A percentile compares a stretch with the other conserved stretches of the same genome.
Evolutionary conservation across 2,329 filamentous ascomycete species (phyloP).

Genomic region (Fragosphaeria purpurea): DNA sequence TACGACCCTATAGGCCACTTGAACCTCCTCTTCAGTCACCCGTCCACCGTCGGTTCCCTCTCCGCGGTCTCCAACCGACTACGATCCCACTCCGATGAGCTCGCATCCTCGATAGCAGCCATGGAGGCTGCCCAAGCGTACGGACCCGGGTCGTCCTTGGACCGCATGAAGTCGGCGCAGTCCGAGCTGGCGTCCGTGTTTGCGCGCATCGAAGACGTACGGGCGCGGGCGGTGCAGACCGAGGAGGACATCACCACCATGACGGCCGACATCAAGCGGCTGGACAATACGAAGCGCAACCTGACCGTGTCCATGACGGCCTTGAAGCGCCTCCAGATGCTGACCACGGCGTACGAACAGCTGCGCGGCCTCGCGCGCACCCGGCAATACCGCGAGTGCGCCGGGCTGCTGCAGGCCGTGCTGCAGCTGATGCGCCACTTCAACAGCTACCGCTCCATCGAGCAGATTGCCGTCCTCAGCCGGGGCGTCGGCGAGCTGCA

Average conservation of each 20-base stretch:
- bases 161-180: slow-evolving; percentile 86
- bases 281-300: slow-evolving; percentile 95
- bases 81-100: slow-evolving; percentile 65
- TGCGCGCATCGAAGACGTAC: slow-evolving; percentile 87
- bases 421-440: slow-evolving; percentile 98
- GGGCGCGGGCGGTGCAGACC: slow-evolving; percentile 78
- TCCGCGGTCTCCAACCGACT: slow-evolving; percentile 64
- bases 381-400: slow-evolving; percentile 89
- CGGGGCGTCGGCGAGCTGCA: slow-evolving; percentile 90
- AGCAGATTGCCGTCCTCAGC: slow-evolving; percentile 90
- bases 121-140: slow-evolving; percentile 72
- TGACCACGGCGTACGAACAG: slow-evolving; percentile 98
- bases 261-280: slow-evolving; percentile 96
- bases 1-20: slow-evolving; percentile 75
- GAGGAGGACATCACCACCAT: slow-evolving; percentile 95
- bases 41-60: slow-evolving; percentile 72
- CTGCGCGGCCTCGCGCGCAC: slow-evolving; percentile 72
- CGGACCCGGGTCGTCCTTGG: slow-evolving; percentile 76
- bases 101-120: slow-evolving; percentile 65
- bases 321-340: slow-evolving; percentile 92
- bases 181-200: slow-evolving; percentile 83
- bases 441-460: slow-evolving; percentile 94
- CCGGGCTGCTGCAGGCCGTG: slow-evolving; percentile 85
- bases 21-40: slow-evolving; percentile 86
- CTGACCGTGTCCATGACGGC: slow-evolving; percentile 96